These are phyloP conservation scores for Malus hybrid DNA, from an alignment of 331 rosid species.

Conservation along the genomic window DNA sequence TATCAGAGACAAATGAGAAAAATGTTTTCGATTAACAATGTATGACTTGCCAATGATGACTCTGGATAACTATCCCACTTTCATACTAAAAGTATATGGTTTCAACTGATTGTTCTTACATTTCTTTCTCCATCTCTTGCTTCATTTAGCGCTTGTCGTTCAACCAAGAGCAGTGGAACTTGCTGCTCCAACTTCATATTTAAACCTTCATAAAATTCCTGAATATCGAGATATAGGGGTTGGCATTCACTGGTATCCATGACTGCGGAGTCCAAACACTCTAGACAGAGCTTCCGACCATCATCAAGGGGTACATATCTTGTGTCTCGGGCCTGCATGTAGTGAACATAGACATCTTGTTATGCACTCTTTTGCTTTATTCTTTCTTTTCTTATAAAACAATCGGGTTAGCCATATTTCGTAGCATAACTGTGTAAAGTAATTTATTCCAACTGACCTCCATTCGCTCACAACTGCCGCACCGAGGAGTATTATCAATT, in stretches of 20 bases:
- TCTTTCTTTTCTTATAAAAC: not conserved
- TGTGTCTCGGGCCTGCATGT: slow-evolving; percentile 60
- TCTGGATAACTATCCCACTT: slow-evolving; percentile 1
- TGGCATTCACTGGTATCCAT: slow-evolving; percentile 88
- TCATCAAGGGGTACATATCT: slow-evolving; percentile 68
- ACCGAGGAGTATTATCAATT: slow-evolving; percentile 85
- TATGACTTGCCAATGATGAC: not conserved
- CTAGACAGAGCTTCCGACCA: slow-evolving; percentile 93
- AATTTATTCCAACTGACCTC: slow-evolving; percentile 53
- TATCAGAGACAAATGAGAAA: not conserved
- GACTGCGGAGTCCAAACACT: slow-evolving; percentile 88
- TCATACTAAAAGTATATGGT: slow-evolving; percentile 4
- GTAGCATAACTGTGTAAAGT: not conserved
- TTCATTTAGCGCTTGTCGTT: slow-evolving; percentile 95
- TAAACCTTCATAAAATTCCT: slow-evolving; percentile 70
- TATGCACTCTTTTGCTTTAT: slow-evolving; percentile 2
- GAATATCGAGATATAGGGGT: slow-evolving; percentile 81
- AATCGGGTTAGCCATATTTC: not conserved
- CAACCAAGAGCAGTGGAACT: slow-evolving; percentile 89
- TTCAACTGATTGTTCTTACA: slow-evolving; percentile 46
- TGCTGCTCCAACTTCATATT: slow-evolving; percentile 90
- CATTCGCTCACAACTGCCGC: slow-evolving; percentile 99
- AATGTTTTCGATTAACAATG: not conserved
- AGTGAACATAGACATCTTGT: slow-evolving; percentile 3
- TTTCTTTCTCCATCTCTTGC: slow-evolving; percentile 96